Evolutionary conservation across 345 rosid genomes (phyloP).

Genomic region (Microthlaspi erraticum): DNA sequence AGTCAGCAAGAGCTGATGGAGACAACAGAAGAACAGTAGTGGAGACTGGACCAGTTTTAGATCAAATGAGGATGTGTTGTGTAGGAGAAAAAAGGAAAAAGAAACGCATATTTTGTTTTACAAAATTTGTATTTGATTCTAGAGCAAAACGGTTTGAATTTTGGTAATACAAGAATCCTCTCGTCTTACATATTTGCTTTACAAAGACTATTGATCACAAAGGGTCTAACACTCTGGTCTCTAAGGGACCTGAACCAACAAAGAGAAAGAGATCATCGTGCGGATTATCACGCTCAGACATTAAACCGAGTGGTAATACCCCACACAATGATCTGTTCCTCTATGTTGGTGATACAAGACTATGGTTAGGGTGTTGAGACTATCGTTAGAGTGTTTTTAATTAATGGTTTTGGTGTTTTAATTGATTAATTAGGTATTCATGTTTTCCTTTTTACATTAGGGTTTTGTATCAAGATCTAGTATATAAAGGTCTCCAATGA

Average conservation of each 20-base stretch:
- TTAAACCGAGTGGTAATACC: conserved; percentile 19
- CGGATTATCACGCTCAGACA: conserved; percentile 27
- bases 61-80: conserved; percentile 35
- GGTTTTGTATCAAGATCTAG: too few species aligned
- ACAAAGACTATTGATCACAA: conserved; percentile 13
- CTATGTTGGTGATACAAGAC: too few species aligned
- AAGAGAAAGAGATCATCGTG: conserved; percentile 19
- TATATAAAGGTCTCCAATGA: too few species aligned
- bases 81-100: neutral
- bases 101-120: conserved; percentile 4
- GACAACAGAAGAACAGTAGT: neutral
- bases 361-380: too few species aligned
- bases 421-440: too few species aligned
- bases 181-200: conserved; percentile 5
- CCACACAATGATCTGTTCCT: conserved; percentile 13
- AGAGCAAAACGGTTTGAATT: neutral
- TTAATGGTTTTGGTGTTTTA: too few species aligned
- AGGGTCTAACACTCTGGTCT: conserved; percentile 1
- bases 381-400: too few species aligned
- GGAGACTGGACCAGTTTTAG: neutral
- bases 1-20: conserved; percentile 9
- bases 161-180: conserved; percentile 28
- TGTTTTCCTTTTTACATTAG: too few species aligned
- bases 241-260: conserved; percentile 7
- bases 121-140: conserved; percentile 10